Conservation (phyloP, 2,329 filamentous ascomycete species). For the Fusarium nanum region DNA sequence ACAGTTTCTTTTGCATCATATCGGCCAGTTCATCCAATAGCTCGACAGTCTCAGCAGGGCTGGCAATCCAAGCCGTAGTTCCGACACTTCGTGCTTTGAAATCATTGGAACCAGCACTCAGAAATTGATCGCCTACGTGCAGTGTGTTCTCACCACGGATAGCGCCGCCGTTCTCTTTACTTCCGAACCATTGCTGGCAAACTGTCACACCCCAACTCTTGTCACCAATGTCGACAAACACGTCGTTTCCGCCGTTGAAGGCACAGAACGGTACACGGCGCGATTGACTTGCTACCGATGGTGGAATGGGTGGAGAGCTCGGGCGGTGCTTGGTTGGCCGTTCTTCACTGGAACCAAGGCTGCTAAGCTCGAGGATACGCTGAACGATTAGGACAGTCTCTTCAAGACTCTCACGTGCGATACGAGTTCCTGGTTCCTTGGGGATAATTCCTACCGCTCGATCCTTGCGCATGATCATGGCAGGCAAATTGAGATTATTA, state of each 20-base stretch:
- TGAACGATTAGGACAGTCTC: constrained; percentile 96
- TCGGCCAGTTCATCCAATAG: constrained; percentile 84
- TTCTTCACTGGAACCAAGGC: constrained; percentile 55
- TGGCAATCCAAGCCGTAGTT: constrained; percentile 97
- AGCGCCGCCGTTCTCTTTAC: constrained; percentile 48
- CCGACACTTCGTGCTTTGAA: constrained; percentile 94
- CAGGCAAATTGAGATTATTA: constrained; percentile 80
- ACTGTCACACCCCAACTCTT: constrained; percentile 96
- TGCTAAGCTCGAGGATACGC: constrained; percentile 87
- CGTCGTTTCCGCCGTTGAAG: constrained; percentile 97
- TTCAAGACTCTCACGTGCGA: constrained; percentile 89
- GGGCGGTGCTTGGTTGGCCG: constrained; percentile 44
- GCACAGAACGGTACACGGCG: constrained; percentile 86
- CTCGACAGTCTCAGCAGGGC: constrained; percentile 88
- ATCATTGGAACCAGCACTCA: constrained; percentile 95
- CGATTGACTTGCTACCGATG: constrained; percentile 35
- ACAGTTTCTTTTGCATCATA: constrained; percentile 58
- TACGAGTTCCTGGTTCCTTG: constrained; percentile 70
- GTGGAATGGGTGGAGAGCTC: constrained; percentile 33
- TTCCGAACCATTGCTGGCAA: constrained; percentile 90
- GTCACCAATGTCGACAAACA: constrained; percentile 98
- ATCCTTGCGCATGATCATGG: constrained; percentile 86
- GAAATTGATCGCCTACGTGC: constrained; percentile 96
- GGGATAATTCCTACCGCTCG: constrained; percentile 84
- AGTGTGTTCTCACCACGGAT: constrained; percentile 83